Conservation (phyloP, 177 flowering plant species). For the Vitis hybrid region DNA sequence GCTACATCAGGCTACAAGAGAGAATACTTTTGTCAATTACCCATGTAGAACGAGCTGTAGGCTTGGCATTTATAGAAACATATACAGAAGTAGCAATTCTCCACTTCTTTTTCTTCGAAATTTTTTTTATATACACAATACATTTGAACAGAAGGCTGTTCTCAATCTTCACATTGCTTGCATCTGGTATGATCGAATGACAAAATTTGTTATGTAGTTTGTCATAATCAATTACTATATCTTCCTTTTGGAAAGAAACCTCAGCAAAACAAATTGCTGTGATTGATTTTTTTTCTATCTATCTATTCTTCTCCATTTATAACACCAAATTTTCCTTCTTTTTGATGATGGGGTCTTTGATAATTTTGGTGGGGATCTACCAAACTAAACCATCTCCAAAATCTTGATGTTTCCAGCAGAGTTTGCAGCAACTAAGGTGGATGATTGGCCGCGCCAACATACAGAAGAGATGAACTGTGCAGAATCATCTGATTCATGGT, state of each 20-base stretch:
- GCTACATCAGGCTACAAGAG: too few relatives aligned
- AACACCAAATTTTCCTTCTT: neutral
- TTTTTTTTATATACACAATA: constrained; percentile 13
- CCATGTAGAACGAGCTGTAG: neutral
- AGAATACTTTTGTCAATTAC: too few relatives aligned
- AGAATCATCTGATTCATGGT: constrained; percentile 63
- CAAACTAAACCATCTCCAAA: constrained; percentile 75
- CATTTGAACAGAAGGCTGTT: constrained; percentile 6
- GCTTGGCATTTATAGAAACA: constrained; percentile 7
- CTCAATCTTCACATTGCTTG: constrained; percentile 7
- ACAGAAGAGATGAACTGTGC: constrained; percentile 86
- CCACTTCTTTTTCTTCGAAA: neutral
- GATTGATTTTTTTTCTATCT: neutral
- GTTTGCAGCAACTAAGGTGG: constrained; percentile 88
- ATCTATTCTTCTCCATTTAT: too few relatives aligned
- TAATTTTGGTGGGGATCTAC: neutral
- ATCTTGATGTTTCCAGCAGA: constrained; percentile 87
- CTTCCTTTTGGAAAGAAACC: neutral
- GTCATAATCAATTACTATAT: constrained; percentile 1
- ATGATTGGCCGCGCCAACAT: constrained; percentile 90
- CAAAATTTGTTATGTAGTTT: constrained; percentile 21
- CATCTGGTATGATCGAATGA: constrained; percentile 21
- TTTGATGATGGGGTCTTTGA: neutral
- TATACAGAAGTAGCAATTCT: constrained; percentile 9
- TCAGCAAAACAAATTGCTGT: neutral